A percentile compares a stretch with the other conserved stretches of the same genome.
Conservation (phyloP, 2,329 filamentous ascomycete genomes). For the Harringtonia lauricola region DNA sequence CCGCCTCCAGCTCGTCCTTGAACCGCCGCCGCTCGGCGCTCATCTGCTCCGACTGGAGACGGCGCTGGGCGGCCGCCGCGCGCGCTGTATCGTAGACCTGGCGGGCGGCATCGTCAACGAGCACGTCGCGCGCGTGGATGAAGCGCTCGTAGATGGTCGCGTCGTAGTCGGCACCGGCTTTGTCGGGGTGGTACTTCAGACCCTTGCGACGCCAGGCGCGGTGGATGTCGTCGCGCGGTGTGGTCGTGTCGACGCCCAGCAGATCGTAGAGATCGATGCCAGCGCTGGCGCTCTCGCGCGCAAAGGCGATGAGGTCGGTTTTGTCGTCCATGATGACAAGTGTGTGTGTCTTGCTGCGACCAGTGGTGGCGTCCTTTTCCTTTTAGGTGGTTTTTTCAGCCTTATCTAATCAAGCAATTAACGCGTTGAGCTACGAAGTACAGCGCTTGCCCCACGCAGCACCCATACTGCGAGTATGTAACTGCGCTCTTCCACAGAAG, state of each 20-base stretch:
- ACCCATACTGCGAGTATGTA: too few relatives aligned
- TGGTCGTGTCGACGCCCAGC: slow-evolving; percentile 54
- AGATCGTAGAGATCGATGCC: slow-evolving; percentile 68
- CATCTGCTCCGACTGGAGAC: slow-evolving; percentile 61
- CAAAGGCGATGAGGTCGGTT: slow-evolving; percentile 37
- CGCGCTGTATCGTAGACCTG: slow-evolving; percentile 69
- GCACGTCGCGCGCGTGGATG: slow-evolving; percentile 75
- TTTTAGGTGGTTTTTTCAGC: background rate
- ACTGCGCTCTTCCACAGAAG: too few relatives aligned
- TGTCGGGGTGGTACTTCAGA: slow-evolving; percentile 90
- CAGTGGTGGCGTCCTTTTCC: too few relatives aligned
- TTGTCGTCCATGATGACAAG: slow-evolving; percentile 19
- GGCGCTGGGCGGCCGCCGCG: slow-evolving; percentile 58
- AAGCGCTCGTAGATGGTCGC: slow-evolving; percentile 76
- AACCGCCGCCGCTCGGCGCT: slow-evolving; percentile 62
- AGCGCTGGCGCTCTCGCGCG: slow-evolving; percentile 48
- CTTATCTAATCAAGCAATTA: slow-evolving; percentile 4
- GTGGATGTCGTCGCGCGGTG: slow-evolving; percentile 62
- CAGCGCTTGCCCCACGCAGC: too few relatives aligned
- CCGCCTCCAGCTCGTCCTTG: slow-evolving; percentile 75
- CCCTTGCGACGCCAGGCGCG: slow-evolving; percentile 70
- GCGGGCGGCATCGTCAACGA: slow-evolving; percentile 60
- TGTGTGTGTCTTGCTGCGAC: background rate
- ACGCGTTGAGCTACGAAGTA: background rate
- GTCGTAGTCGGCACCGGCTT: slow-evolving; percentile 65